A percentile compares a stretch with the other conserved stretches of the same genome.
These are phyloP conservation scores for Graphiopsis chlorocephala DNA, from an alignment of 2,329 filamentous ascomycete species.

Conservation along the genomic window DNA sequence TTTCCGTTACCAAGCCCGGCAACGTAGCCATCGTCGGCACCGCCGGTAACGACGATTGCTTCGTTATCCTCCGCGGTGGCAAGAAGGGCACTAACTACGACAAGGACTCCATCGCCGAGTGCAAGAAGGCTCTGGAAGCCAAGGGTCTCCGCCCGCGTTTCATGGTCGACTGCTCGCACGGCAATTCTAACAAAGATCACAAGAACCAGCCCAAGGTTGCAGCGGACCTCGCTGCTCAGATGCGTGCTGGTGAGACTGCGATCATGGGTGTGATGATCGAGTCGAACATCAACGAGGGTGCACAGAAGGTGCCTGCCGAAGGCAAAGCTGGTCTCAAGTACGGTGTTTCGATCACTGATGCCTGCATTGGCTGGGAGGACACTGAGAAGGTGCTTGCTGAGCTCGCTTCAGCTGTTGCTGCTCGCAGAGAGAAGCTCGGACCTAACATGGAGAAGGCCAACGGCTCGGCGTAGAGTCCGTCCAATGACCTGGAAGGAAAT, in stretches of 20 bases:
- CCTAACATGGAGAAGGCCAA: constrained; percentile 27
- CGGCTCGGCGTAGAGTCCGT: constrained; percentile 19
- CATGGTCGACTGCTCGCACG: constrained; percentile 99
- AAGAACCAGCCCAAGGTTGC: constrained; percentile 95
- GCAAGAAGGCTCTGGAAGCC: constrained; percentile 73
- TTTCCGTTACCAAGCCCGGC: constrained; percentile 97
- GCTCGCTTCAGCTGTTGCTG: constrained; percentile 76
- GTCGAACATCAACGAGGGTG: constrained; percentile 88
- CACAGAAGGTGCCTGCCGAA: constrained; percentile 75
- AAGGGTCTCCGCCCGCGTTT: constrained; percentile 85
- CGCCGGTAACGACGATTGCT: constrained; percentile 91
- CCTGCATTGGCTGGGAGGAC: constrained; percentile 89
- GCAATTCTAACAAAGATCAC: constrained; percentile 97
- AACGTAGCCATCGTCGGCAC: constrained; percentile 93
- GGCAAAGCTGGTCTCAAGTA: constrained; percentile 76
- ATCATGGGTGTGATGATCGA: constrained; percentile 99
- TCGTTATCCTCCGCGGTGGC: constrained; percentile 91
- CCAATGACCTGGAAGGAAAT: neutral
- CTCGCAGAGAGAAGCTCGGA: constrained; percentile 58
- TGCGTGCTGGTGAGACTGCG: constrained; percentile 78
- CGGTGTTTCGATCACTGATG: constrained; percentile 92
- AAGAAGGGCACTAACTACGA: constrained; percentile 93
- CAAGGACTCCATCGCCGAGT: constrained; percentile 73
- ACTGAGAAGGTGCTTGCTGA: constrained; percentile 80
- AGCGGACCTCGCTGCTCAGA: constrained; percentile 74